Evolutionary conservation across 2,329 filamentous ascomycete species (phyloP), one percentile per base, ranked within the genome.

Genomic region (Pleurostoma richardsiae): DNA sequence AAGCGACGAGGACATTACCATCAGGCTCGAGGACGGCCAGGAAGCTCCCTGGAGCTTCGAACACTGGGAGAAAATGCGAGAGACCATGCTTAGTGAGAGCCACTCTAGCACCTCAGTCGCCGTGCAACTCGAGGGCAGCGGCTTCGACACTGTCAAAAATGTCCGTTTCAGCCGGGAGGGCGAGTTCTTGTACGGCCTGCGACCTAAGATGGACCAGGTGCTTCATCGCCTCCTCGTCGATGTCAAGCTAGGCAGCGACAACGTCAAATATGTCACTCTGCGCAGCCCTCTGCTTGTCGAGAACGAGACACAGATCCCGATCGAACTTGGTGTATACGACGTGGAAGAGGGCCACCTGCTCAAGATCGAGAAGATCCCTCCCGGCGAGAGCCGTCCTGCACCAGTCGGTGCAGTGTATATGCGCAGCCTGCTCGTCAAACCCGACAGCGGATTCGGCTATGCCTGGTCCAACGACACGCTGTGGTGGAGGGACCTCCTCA

Each of bases 251-350:
- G 94, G 90, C n/a, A 72, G 82, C 1, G 92, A 99, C 71, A 97
- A 97, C 59, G 88, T 99, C 69, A 99, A 99, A 71, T 95, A 95
- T 63, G 95, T 99, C 59, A 99, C 91, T 2, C 84, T 99, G 59
- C 82, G 94, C 29, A 97, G 92, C 19, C 94, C 94, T 1, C 72
- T 99, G 2, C 70, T 96, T 1, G 83, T 99, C 6, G 94, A 99
- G 63, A 99, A 99, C 66, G 88, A 94, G 52, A 99, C 94, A 0
- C 90, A 99, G 61, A 96, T 99, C 40, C 92, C 94, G 0, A 84
- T 99, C 10, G 94, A 99, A 65, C 68, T 99, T 27, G 95, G 94
- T 11, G 83, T 99, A 11, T 96, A 89, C 61, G 94, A 92, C 63
- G 83, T 83, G 0, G 82, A 89, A 51, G 86, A 96, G 48, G 91